phyloP scores from a whole-genome alignment of 768 basidiomycete species.

The Mycena filopes region DNA sequence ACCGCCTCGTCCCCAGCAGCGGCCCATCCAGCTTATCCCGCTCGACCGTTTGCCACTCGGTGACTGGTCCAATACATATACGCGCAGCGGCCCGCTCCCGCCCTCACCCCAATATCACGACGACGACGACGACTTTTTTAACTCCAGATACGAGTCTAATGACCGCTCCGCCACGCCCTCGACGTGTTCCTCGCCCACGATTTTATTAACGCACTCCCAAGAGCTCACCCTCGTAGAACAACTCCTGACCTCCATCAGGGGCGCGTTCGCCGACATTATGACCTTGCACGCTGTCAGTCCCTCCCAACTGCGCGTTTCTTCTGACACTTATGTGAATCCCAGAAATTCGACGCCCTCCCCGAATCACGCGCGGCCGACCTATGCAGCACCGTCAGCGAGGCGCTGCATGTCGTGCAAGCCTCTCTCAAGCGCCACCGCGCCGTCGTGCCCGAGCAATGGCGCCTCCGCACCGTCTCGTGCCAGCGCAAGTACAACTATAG shows the following conservation, averaged over 20 bases:
- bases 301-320: neutral
- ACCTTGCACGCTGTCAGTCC: constrained; percentile 29
- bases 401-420: constrained; percentile 22
- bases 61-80: constrained; percentile 16
- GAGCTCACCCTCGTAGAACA: constrained; percentile 17
- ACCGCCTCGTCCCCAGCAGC: constrained; percentile 23
- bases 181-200: constrained; percentile 13
- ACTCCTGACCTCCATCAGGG: constrained; percentile 16
- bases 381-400: constrained; percentile 18
- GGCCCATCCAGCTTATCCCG: constrained; percentile 23
- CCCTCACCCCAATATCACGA: constrained; percentile 1
- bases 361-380: constrained; percentile 19
- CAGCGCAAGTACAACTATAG: constrained; percentile 25
- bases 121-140: too few relatives aligned
- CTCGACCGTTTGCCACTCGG: constrained; percentile 17
- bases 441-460: constrained; percentile 20
- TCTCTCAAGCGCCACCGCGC: constrained; percentile 19
- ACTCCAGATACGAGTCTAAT: neutral
- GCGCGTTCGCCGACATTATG: constrained; percentile 15
- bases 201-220: constrained; percentile 21
- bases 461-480: constrained; percentile 19
- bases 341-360: constrained; percentile 28
- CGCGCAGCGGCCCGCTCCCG: constrained; percentile 1
- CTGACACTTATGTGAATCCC: constrained; percentile 11
- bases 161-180: constrained; percentile 8